Base-by-base conservation (phyloP, 129 eudicot genomes). In the Arctium minus region DNA sequence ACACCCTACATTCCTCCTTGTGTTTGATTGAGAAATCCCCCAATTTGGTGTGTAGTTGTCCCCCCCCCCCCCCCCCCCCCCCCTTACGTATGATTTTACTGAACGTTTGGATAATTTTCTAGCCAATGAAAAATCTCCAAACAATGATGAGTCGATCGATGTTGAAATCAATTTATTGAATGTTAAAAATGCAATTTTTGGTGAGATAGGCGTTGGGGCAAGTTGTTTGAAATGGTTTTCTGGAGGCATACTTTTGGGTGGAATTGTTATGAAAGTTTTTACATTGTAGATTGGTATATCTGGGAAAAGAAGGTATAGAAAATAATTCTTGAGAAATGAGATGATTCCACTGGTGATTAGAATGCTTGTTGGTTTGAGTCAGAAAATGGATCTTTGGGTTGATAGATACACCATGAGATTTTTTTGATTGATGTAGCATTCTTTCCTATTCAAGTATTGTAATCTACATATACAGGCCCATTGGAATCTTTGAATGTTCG, bases 271-370 rank as follows among this genome's bases (percentile, higher is more conserved):
- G 29, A 60, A 60, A 60, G 22, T 15, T 60, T 17, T 60, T 29
- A 60, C 6, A 60, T 60, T 60, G 68, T 46, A 60, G 68, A 60
- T 60, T 60, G 68, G 17, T 60, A 17, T 60, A 22, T 70, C 12
- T 76, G 87, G 97, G 97, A 94, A 70, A 86, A 94, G 93, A 90
- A 89, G 81, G 56, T 17, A n/a, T 60, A 7, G 29, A 8, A 60
- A n/a, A 60, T 4, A 60, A n/a, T 17, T n/a, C 29, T 60, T 60
- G 29, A 60, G 29, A n/a, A 60, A 60, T 60, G 67, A 17, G 67
- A 60, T 60, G 67, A 60, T 60, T 60, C 2, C 7, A n/a, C 67
- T 15, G 6, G 8, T 56, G 27, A 56, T 56, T 56, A 56, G 67
- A 60, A 60, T 60, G 67, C 29, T 17, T 60, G 67, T 60, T 60